These are phyloP conservation scores for Podaxis rugospora DNA, from an alignment of 768 basidiomycete species.

Conservation along the genomic window DNA sequence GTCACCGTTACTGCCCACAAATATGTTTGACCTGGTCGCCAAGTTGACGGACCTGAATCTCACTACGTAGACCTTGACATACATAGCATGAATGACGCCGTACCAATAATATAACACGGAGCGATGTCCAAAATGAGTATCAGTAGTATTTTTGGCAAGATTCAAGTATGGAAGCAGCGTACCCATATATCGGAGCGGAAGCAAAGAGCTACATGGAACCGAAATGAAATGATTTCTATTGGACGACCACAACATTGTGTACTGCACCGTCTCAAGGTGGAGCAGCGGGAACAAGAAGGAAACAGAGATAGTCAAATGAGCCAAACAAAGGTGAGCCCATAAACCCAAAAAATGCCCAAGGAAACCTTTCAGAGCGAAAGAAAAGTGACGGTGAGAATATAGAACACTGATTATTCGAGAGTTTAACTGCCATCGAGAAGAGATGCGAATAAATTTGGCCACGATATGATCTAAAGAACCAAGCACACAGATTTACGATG, in stretches of 20 bases:
- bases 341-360: background rate
- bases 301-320: background rate
- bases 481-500: background rate
- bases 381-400: conserved; percentile 2
- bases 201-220: background rate
- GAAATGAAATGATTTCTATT: background rate
- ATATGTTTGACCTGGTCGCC: background rate
- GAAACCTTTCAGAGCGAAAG: background rate
- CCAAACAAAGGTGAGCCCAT: background rate
- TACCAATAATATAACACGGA: conserved; percentile 2
- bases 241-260: background rate
- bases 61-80: background rate
- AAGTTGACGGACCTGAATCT: background rate
- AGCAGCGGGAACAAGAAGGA: background rate
- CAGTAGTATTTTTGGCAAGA: background rate
- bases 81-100: background rate
- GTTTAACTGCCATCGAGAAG: background rate
- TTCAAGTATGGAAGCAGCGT: background rate
- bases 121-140: background rate
- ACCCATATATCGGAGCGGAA: background rate
- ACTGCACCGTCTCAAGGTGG: background rate
- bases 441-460: background rate
- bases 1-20: background rate
- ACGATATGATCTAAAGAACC: background rate
- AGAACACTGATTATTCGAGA: background rate